Evolutionary conservation across 495 filamentous ascomycete genomes (phyloP).

Genomic region (Penicillium ucsense): DNA sequence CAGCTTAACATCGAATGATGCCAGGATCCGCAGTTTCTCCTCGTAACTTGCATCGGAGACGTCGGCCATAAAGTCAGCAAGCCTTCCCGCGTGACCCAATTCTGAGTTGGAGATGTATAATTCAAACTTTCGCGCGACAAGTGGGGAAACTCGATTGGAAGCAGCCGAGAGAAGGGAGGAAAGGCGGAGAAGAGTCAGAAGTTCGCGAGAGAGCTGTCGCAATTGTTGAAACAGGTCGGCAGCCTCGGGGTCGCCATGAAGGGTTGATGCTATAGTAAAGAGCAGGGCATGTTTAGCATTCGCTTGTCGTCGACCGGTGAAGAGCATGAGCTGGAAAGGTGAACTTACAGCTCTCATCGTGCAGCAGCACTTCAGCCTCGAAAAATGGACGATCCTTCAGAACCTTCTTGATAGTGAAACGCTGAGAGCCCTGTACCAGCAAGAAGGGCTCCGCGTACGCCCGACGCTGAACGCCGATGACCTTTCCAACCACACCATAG

Average conservation of each 20-base stretch:
- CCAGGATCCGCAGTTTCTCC: slow-evolving; percentile 77
- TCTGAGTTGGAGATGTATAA: slow-evolving; percentile 73
- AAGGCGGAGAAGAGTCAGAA: slow-evolving; percentile 67
- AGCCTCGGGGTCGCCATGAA: slow-evolving; percentile 44
- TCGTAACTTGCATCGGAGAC: slow-evolving; percentile 75
- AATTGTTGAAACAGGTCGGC: slow-evolving; percentile 66
- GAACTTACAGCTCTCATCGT: slow-evolving; percentile 51
- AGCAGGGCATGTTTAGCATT: slow-evolving; percentile 5
- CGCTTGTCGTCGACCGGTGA: not conserved
- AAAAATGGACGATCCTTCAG: slow-evolving; percentile 75
- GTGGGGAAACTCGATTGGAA: slow-evolving; percentile 58
- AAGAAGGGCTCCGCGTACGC: slow-evolving; percentile 69
- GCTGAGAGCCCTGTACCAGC: slow-evolving; percentile 73
- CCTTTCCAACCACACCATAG: slow-evolving; percentile 70
- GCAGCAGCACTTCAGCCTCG: slow-evolving; percentile 60
- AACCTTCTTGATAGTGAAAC: slow-evolving; percentile 67
- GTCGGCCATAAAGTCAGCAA: slow-evolving; percentile 97
- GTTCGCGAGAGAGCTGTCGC: slow-evolving; percentile 72
- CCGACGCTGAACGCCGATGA: slow-evolving; percentile 72
- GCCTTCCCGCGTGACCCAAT: slow-evolving; percentile 62
- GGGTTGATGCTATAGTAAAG: slow-evolving; percentile 20
- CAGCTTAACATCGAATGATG: slow-evolving; percentile 64
- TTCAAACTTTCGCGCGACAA: slow-evolving; percentile 77
- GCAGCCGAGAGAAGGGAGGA: slow-evolving; percentile 62
- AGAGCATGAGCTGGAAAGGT: not conserved